Percentiles rank a stretch among this genome's conserved stretches.
phyloP scores from a whole-genome alignment of 148 eudicot species.

The Cornus controversa region DNA sequence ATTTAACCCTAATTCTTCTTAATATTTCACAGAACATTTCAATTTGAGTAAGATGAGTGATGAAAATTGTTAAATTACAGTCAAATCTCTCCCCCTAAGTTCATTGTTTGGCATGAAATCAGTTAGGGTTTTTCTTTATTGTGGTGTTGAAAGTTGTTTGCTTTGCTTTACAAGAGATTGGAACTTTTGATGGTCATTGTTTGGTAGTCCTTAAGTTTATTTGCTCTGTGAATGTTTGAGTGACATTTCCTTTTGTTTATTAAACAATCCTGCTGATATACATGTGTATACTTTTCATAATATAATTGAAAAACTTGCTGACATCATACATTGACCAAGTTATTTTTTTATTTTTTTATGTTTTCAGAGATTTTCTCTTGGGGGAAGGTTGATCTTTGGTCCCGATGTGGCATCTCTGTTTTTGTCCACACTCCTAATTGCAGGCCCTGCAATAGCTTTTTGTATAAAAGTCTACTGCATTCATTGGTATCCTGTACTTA shows the following conservation, averaged over 20 bases:
- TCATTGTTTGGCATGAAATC: neutral
- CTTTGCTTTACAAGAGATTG: neutral
- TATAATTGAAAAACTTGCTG: neutral
- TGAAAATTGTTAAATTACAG: neutral
- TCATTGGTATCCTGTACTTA: slow-evolving; percentile 53
- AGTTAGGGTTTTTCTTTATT: neutral
- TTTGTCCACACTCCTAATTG: slow-evolving; percentile 66
- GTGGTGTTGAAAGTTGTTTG: neutral
- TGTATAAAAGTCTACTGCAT: slow-evolving; percentile 47
- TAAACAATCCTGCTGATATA: neutral
- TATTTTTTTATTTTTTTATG: slow-evolving; percentile 2
- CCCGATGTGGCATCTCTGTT: slow-evolving; percentile 78
- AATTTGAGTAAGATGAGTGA: neutral
- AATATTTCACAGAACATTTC: neutral
- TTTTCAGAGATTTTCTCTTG: slow-evolving; percentile 66
- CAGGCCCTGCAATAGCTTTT: slow-evolving; percentile 66
- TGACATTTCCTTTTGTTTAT: too few relatives aligned
- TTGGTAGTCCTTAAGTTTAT: too few relatives aligned
- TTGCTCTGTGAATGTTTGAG: too few relatives aligned
- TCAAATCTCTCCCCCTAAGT: neutral
- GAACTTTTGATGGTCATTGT: too few relatives aligned
- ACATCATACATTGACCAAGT: slow-evolving; percentile 13
- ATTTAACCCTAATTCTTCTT: neutral
- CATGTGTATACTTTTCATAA: neutral
- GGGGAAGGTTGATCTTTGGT: slow-evolving; percentile 89